Percentiles rank a stretch among this genome's conserved stretches.
These are phyloP conservation scores for Fagopyrum homotropicum DNA, from an alignment of 148 eudicot species.

Conservation along the genomic window DNA sequence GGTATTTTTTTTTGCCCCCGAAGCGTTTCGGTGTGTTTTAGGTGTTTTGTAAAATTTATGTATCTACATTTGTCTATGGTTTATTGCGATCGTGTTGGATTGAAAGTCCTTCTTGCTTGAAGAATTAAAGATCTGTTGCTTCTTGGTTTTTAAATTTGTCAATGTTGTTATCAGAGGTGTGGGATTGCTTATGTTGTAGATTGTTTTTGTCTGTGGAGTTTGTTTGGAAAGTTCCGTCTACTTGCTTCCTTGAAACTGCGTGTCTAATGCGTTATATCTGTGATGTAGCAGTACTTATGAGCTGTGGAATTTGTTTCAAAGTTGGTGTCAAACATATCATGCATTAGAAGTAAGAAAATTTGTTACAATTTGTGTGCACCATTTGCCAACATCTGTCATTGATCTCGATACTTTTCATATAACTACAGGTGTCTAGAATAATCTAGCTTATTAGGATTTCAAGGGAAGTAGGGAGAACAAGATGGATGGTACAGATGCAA, in stretches of 20 bases:
- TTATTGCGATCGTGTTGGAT: background rate
- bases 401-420: conserved; percentile 43
- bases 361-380: conserved; percentile 41
- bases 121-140: background rate
- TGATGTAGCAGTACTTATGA: background rate
- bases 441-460: conserved; percentile 39
- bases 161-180: background rate
- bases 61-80: background rate
- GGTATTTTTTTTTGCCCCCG: background rate
- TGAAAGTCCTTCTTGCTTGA: background rate
- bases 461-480: conserved; percentile 43
- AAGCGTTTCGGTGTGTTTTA: background rate
- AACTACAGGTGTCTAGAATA: conserved; percentile 33
- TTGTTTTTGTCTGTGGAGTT: background rate
- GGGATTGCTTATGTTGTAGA: background rate
- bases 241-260: background rate
- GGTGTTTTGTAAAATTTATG: background rate
- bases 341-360: background rate
- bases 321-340: background rate
- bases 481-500: conserved; percentile 41
- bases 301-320: background rate
- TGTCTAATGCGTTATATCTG: background rate
- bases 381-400: conserved; percentile 28
- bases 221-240: background rate
- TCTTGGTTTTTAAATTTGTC: background rate